These are phyloP conservation scores for Chrysophaeum taylorii DNA, from an alignment of 352 stramenopile genomes.

Conservation along the genomic window DNA sequence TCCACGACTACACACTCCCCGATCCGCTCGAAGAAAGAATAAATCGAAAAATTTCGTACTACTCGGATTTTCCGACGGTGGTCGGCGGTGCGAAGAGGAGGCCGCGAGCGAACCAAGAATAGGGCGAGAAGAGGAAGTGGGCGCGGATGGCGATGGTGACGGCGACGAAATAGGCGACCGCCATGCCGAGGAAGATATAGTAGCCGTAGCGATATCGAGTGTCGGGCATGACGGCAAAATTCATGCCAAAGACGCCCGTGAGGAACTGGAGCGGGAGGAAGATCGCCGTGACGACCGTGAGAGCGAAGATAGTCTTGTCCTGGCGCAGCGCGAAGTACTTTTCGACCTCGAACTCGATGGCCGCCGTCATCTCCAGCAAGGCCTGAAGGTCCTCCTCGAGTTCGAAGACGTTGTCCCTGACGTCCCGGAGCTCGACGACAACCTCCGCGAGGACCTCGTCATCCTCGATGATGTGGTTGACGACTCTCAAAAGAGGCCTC, in stretches of 20 bases:
- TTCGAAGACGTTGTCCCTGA: conserved; percentile 26
- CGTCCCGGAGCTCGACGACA: conserved; percentile 23
- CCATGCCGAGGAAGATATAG: conserved; percentile 59
- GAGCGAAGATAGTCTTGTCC: conserved; percentile 76
- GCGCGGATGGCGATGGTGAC: too few relatives aligned
- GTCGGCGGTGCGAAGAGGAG: too few relatives aligned
- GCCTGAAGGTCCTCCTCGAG: conserved; percentile 52
- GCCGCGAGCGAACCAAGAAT: too few relatives aligned
- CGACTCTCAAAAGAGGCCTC: conserved; percentile 21
- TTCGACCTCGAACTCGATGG: conserved; percentile 63
- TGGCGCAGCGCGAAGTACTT: conserved; percentile 66
- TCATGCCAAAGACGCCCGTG: conserved; percentile 74
- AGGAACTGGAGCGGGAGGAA: conserved; percentile 71
- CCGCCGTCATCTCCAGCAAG: conserved; percentile 62
- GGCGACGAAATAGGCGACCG: too few relatives aligned
- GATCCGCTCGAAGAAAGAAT: too few relatives aligned
- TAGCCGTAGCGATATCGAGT: conserved; percentile 65
- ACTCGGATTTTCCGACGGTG: too few relatives aligned
- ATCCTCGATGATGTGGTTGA: conserved; percentile 27
- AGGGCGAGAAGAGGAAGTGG: too few relatives aligned
- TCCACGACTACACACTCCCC: too few relatives aligned
- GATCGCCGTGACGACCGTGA: conserved; percentile 71
- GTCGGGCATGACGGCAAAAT: conserved; percentile 74
- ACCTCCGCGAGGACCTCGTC: conserved; percentile 18
- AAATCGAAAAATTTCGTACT: too few relatives aligned